Evolutionary conservation across 768 basidiomycete genomes (phyloP).

Genomic region (Termitomyces sp.): DNA sequence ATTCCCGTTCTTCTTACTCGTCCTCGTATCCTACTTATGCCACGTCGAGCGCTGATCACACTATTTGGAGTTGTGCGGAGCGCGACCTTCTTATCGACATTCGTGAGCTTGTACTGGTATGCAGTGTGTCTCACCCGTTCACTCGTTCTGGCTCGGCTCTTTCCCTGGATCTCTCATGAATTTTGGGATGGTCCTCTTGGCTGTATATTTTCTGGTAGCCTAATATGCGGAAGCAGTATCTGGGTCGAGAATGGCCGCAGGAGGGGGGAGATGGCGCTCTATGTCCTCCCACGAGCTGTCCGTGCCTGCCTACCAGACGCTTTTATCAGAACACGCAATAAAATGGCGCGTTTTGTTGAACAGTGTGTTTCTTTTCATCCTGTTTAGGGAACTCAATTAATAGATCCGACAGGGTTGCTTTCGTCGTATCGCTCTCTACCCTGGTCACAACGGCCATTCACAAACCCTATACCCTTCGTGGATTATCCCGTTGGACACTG

Average conservation of each 20-base stretch:
- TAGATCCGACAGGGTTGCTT: conserved; percentile 39
- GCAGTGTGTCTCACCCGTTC: conserved; percentile 67
- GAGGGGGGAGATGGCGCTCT: conserved; percentile 75
- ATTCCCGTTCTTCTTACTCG: conserved; percentile 58
- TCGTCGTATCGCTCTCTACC: conserved; percentile 58
- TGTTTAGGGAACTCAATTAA: neutral
- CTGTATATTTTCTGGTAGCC: conserved; percentile 56
- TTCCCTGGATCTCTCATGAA: conserved; percentile 68
- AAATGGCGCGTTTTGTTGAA: conserved; percentile 40
- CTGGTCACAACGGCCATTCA: conserved; percentile 61
- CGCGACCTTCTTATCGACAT: conserved; percentile 66
- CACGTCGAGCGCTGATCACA: conserved; percentile 33
- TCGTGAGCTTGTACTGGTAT: conserved; percentile 67
- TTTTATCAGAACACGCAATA: conserved; percentile 42
- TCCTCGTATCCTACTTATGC: conserved; percentile 45
- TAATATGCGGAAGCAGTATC: conserved; percentile 70
- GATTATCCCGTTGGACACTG: conserved; percentile 68
- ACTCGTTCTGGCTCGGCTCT: conserved; percentile 51
- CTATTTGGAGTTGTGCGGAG: conserved; percentile 53
- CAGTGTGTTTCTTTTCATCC: conserved; percentile 33
- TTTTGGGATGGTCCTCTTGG: conserved; percentile 78
- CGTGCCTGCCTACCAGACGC: conserved; percentile 53
- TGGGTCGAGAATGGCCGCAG: conserved; percentile 70
- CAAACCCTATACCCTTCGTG: conserved; percentile 59
- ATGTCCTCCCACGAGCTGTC: conserved; percentile 69